Evolutionary conservation across 352 stramenopile genomes (phyloP), one percentile per base, ranked within the genome.

Genomic region (Phytophthora cactorum): DNA sequence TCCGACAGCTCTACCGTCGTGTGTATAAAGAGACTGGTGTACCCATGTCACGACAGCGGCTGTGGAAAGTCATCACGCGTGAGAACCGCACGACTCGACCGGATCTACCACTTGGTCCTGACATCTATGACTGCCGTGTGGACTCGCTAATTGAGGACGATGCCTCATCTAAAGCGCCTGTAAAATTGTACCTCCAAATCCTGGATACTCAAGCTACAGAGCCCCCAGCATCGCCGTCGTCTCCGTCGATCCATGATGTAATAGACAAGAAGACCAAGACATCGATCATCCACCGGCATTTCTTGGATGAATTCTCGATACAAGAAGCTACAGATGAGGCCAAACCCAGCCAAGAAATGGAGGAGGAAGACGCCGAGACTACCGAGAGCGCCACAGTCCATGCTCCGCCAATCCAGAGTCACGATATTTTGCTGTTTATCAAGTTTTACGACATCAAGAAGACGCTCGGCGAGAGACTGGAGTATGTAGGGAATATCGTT

Each of bases 61-160:
- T 96, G 10, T 96, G 89, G 89, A 95, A 89, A 70, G 79, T 95
- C 28, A 93, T 95, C 52, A 92, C 82, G 8, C 82, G 89, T 22
- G 86, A 95, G 66, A 96, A 96, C 62, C 79, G 87, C 7, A 96
- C 87, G 2, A 77, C 86, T 51, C 86, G 89, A 17, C 89, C 89
- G 0, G 89, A 96, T 56, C 74, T 77, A 34, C 71, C 84, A 0
- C 53, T 96, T 9, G 66, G 72, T 22, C 68, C 65, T 1, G 74
- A 89, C 17, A 38, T 70, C 12, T 73, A 91, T 6, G 72, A 70
- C 22, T 77, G 50, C 31, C 77, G 77, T 15, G 73, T 90, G 1
- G 85, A 93, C 12, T 71, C 68, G 1, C 59, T 94, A 10, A 90
- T 95, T 15, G 89, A 95, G 44, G 84, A 93, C 17, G 84, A 94